Conservation (phyloP, 129 eudicot species). For the Logfia minima region DNA sequence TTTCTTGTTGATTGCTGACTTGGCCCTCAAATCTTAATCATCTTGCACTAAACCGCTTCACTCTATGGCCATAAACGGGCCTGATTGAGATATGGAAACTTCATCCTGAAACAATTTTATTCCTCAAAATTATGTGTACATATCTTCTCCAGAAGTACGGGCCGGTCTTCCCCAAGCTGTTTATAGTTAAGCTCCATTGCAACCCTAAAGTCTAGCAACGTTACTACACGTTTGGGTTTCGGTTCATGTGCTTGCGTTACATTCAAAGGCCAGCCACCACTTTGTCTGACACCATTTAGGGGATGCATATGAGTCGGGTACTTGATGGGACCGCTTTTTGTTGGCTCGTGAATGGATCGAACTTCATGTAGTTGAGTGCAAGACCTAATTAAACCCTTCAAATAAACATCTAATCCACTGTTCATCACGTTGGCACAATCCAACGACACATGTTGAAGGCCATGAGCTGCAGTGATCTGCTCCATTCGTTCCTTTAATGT, state of each 20-base stretch:
- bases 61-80: constrained; percentile 29
- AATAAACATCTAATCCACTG: constrained; percentile 67
- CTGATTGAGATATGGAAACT: constrained; percentile 21
- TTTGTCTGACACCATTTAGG: constrained; percentile 57
- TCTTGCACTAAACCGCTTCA: constrained; percentile 13
- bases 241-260: constrained; percentile 40
- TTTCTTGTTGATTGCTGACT: constrained; percentile 47
- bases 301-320: constrained; percentile 37
- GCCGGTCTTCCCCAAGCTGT: constrained; percentile 93
- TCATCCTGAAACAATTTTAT: constrained; percentile 25
- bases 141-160: constrained; percentile 77
- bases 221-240: constrained; percentile 39
- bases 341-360: constrained; percentile 45
- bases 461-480: constrained; percentile 58
- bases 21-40: constrained; percentile 29
- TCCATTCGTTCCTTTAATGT: constrained; percentile 72
- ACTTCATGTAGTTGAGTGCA: constrained; percentile 63
- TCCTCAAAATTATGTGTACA: constrained; percentile 59
- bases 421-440: constrained; percentile 74
- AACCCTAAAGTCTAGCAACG: constrained; percentile 78
- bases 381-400: constrained; percentile 74
- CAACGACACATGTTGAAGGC: constrained; percentile 72
- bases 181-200: constrained; percentile 84
- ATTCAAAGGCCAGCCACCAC: constrained; percentile 46
- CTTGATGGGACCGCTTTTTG: constrained; percentile 40